Evolutionary conservation across 208 protist species (phyloP), one percentile per base, ranked within the genome.

Genomic region (Wallacemonas sp.): DNA sequence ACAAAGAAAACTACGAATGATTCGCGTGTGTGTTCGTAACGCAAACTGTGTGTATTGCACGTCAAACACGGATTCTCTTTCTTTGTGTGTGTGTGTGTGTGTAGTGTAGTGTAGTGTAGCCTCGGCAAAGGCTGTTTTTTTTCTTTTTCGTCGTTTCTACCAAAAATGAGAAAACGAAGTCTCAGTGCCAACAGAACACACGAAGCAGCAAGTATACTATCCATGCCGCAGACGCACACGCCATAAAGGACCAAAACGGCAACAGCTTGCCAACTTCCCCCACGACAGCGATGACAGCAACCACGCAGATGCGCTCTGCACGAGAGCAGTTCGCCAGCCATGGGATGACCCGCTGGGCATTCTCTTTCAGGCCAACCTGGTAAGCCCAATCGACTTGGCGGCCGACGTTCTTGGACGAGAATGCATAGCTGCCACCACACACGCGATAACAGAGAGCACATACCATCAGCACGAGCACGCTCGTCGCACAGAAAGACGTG

Each of bases 341-440:
- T 5, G 59, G 59, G 4, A 38, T 9, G 28, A 34, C 31, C 12
- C 30, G 21, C 42, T 78, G 49, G 1, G 41, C 39, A 2, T 55
- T 31, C 28, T 67, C 68, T 19, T 68, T 65, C 5, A 61, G 64
- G 2, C 70, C 8, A 0, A 65, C 56, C 27, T 83, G 72, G 17
- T 75, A 41, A 2, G 72, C 27, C 72, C 67, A 79, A 31, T 83
- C 77, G 36, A 74, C 72, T 12, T 77, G 69, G 11, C 65, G 44
- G 6, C 27, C 62, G 0, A 65, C 64, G 1, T 33, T 31, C 2
- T 59, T 66, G 2, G 64, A 5, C 0, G 64, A 67, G 41, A 68
- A 72, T 11, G 17, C 17, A 22, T 77, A 77, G 44, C 62, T 33
- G 9, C 75, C 75, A 22, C 70, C 66, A 0, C 58, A 60, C 3